Evolutionary conservation across 768 basidiomycete species (phyloP), one percentile per base, ranked within the genome.

Genomic region (Podaxis pistillaris): DNA sequence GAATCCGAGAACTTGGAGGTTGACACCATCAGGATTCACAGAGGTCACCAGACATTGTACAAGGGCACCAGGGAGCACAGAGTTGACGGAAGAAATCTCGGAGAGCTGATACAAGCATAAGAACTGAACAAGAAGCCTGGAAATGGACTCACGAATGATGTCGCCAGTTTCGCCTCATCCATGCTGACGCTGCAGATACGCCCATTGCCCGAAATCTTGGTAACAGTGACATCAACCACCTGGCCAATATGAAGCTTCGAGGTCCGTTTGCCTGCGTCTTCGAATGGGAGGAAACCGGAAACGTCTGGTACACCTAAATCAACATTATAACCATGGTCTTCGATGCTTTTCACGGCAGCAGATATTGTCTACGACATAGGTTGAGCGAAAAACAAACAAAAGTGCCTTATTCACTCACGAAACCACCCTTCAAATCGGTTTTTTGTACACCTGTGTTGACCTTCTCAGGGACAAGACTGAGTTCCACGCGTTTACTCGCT

Each of bases 281-380:
- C 87, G 78, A 91, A 92, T 1, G 89, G 82, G 52, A 98, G 72
- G 75, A 98, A 99, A 46, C 93, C 93, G 63, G 92, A 85, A 37
- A 92, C 73, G n/a, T 83, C 87, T 9, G 86, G 73, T 17, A 97
- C 69, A 1, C 95, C 96, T 41, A 97, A 77, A 66, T 95, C 93
- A 7, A 99, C 80, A 60, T 89, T 84, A 76, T 96, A 98, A 1
- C 97, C 96, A 72, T 97, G 93, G 69, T 98, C 97, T 76, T 99
- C 97, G 17, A 91, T 78, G 68, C 89, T 93, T 74, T 87, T 88
- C 55, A 96, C 81, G 37, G 88, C 85, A 12, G 86, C 91, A 0
- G 88, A 83, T 50, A 97, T 69, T 22, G 86, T 87, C 94, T 96
- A 69, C 19, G 19, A 13, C 62, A 58, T 57, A 74, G 19, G 49